These are phyloP conservation scores for Trapa bicornis DNA, from an alignment of 345 rosid genomes.

Conservation along the genomic window DNA sequence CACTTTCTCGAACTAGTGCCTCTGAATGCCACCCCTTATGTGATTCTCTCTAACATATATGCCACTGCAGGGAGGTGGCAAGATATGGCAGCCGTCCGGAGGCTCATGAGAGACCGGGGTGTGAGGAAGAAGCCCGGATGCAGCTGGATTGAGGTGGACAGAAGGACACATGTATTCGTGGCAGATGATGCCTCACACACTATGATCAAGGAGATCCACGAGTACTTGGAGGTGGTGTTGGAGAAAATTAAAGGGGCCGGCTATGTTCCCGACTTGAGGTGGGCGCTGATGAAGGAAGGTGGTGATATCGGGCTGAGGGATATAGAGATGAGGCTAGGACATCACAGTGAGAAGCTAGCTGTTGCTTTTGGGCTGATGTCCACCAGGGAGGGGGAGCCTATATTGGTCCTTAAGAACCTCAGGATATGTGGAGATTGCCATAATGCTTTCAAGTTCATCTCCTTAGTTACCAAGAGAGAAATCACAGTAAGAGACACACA, in stretches of 20 bases:
- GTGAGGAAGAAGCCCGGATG: conserved; percentile 79
- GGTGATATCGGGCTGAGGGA: conserved; percentile 39
- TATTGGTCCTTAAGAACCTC: conserved; percentile 66
- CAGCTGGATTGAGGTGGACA: conserved; percentile 79
- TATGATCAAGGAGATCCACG: conserved; percentile 44
- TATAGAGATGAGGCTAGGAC: conserved; percentile 47
- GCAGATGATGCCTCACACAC: conserved; percentile 85
- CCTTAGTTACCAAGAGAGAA: conserved; percentile 42
- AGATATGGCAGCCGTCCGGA: conserved; percentile 48
- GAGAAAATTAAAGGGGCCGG: conserved; percentile 56
- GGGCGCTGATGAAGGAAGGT: conserved; percentile 52
- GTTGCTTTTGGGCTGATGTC: conserved; percentile 80
- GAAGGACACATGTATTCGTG: conserved; percentile 53
- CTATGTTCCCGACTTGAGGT: conserved; percentile 59
- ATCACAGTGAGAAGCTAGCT: conserved; percentile 86
- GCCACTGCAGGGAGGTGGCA: conserved; percentile 59
- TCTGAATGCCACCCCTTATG: conserved; percentile 65
- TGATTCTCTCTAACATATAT: conserved; percentile 75
- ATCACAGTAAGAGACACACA: conserved; percentile 61
- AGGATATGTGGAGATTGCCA: conserved; percentile 92
- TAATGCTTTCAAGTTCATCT: conserved; percentile 64
- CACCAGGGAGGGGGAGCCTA: conserved; percentile 44
- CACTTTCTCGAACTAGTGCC: conserved; percentile 55
- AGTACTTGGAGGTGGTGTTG: conserved; percentile 50
- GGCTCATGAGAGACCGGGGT: conserved; percentile 64